Conservation (phyloP, 345 rosid species). For the Hibiscus mutabilis region DNA sequence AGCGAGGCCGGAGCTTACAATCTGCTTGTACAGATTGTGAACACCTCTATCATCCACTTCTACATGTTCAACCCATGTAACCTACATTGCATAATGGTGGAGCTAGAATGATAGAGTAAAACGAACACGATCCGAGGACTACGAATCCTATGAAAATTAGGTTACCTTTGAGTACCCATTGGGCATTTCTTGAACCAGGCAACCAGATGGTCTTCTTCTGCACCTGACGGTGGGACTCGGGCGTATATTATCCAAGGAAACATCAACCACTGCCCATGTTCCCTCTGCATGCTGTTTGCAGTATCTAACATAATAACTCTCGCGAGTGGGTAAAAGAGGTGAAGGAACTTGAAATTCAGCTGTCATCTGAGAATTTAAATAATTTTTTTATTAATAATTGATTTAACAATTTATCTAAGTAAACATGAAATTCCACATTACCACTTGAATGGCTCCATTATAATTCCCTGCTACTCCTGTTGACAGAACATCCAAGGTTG, state of each 20-base stretch:
- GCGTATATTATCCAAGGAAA: constrained; percentile 66
- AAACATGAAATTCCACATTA: constrained; percentile 11
- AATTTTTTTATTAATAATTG: background rate
- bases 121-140: background rate
- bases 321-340: constrained; percentile 75
- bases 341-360: constrained; percentile 76
- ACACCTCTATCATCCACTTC: constrained; percentile 76
- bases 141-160: background rate
- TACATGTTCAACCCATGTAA: constrained; percentile 89
- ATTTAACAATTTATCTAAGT: background rate
- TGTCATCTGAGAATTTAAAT: constrained; percentile 45
- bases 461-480: constrained; percentile 63
- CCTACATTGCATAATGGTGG: constrained; percentile 29
- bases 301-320: constrained; percentile 61
- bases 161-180: constrained; percentile 76
- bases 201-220: constrained; percentile 84
- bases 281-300: constrained; percentile 70
- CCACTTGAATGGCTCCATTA: constrained; percentile 78
- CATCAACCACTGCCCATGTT: constrained; percentile 89
- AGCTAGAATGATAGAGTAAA: background rate
- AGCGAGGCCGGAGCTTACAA: constrained; percentile 58
- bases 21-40: constrained; percentile 53
- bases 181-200: constrained; percentile 67
- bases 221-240: constrained; percentile 44
- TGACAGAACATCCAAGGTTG: constrained; percentile 50